Conservation (phyloP, 345 rosid species). For the Sonneratia caseolaris region DNA sequence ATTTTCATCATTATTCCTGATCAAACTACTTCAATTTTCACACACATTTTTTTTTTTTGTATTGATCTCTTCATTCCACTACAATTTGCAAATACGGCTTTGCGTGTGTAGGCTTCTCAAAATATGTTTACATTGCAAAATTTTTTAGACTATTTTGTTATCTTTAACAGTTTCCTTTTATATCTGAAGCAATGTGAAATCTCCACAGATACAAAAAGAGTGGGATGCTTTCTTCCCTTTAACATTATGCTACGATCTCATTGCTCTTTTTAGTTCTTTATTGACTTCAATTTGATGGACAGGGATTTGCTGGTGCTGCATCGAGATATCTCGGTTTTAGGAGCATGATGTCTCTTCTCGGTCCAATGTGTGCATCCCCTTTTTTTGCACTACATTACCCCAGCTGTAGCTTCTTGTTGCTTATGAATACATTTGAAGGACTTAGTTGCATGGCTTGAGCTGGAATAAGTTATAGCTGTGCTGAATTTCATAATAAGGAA, state of each 20-base stretch:
- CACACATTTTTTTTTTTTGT: too few relatives aligned
- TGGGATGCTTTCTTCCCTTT: neutral
- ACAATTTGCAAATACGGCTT: too few relatives aligned
- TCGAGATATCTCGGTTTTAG: conserved; percentile 80
- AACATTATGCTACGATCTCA: neutral
- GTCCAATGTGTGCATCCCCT: conserved; percentile 49
- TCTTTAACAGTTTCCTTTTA: neutral
- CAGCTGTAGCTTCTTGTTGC: neutral
- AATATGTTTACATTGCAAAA: neutral
- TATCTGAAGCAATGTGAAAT: neutral
- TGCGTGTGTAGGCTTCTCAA: neutral
- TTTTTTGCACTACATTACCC: conserved; percentile 7
- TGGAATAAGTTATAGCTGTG: neutral
- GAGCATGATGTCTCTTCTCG: conserved; percentile 63
- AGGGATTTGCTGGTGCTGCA: conserved; percentile 87
- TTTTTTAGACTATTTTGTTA: neutral
- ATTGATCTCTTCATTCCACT: neutral
- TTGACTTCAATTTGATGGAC: conserved; percentile 11
- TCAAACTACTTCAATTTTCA: neutral
- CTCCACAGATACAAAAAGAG: neutral
- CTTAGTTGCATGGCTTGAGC: neutral
- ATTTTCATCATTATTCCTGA: neutral
- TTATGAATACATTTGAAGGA: neutral
- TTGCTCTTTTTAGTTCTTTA: neutral
- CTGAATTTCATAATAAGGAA: neutral